Base-by-base conservation (phyloP, 352 stramenopile genomes). In the Globisporangium camurandrum region DNA sequence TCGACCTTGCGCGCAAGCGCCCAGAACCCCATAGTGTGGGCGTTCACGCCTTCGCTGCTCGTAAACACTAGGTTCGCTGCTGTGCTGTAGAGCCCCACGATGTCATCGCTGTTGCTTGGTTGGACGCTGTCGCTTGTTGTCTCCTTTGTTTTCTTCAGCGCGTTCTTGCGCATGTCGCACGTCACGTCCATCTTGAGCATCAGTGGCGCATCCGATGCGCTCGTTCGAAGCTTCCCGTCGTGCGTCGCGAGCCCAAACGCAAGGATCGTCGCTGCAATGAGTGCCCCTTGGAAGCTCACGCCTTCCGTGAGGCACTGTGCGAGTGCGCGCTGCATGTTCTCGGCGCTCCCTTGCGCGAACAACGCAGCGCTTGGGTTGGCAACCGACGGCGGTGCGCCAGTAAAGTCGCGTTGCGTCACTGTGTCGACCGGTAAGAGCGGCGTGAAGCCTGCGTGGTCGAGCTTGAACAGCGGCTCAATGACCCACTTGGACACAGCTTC, bases 401-500 rank as follows among this genome's bases (percentile, higher is more conserved):
- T 39, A 57, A 74, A 86, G 43, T 84, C 69, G 2, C 59, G 64
- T 45, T 85, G 73, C 9, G 63, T 67, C 9, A 57, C 46, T 0
- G 46, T 40, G 44, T 81, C 62, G 20, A 86, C 51, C 0, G 64
- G 58, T 0, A 86, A 42, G 24, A 69, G 43, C 3, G 74, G 71
- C 4, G 54, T 44, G 26, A 83, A 85, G 0, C 62, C 71, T 3
- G 62, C 60, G 40, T 72, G 76, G 49, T 83, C 73, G 34, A 83
- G 79, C 42, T 79, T 74, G 59, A 80, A 66, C 4, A 83, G 46
- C 10, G 73, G 73, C 57, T 80, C 66, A 33, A 85, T 64, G 20
- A 85, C 62, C 57, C 70, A 85, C 59, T 83, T 85, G 41, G 73
- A 74, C 14, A 85, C 60, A 12, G 66, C 73, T 59, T 81, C 73